Conservation (phyloP, 148 eudicot species). For the Limonium bicolor region DNA sequence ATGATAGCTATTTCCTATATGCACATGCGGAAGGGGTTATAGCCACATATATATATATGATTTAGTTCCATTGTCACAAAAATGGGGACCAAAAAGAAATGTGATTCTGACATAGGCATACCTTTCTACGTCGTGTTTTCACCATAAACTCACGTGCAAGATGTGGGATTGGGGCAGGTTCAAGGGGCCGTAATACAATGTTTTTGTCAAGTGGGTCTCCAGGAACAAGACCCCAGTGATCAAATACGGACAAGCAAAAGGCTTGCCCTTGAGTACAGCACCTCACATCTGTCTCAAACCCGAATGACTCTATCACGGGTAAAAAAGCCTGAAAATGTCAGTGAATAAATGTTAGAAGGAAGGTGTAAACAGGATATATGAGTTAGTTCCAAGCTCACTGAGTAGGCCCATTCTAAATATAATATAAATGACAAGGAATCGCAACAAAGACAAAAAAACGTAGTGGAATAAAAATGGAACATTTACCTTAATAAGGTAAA, state of each 20-base stretch:
- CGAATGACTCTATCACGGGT: conserved; percentile 91
- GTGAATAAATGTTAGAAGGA: not conserved
- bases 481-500: conserved; percentile 82
- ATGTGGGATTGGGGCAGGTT: conserved; percentile 86
- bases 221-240: conserved; percentile 94
- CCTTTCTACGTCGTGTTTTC: conserved; percentile 94
- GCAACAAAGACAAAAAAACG: no score
- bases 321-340: conserved; percentile 45
- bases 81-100: no score
- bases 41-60: no score
- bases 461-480: no score
- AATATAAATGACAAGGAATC: no score
- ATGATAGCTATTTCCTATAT: no score
- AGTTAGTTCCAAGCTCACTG: no score
- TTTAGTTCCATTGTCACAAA: no score
- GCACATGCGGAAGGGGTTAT: no score
- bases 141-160: conserved; percentile 97
- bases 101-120: conserved; percentile 19
- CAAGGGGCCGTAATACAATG: conserved; percentile 79
- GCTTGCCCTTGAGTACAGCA: conserved; percentile 98
- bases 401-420: no score
- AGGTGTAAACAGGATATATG: no score
- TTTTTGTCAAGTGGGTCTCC: conserved; percentile 92
- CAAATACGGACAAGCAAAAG: conserved; percentile 69
- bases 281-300: conserved; percentile 92